These are phyloP conservation scores for Colletotrichum cuscutae DNA, from an alignment of 2,329 filamentous ascomycete species.

Conservation along the genomic window DNA sequence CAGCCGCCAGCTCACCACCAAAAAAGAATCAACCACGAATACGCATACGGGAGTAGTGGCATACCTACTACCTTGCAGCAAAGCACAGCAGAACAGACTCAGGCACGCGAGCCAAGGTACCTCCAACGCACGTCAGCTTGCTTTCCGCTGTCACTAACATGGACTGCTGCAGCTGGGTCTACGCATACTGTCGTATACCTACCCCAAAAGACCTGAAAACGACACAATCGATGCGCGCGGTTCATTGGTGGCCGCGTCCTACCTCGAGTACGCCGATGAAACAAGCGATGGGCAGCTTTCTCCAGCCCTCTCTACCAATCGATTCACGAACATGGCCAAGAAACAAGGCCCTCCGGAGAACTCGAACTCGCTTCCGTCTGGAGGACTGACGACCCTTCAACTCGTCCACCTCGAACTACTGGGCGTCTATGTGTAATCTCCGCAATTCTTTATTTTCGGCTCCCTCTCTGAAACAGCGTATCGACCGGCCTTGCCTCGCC, in stretches of 20 bases:
- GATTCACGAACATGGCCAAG: constrained; percentile 16
- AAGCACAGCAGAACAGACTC: background rate
- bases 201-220: background rate
- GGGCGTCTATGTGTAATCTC: constrained; percentile 4
- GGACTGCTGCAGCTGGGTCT: background rate
- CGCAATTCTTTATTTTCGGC: constrained; percentile 21
- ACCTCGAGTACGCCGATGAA: constrained; percentile 20
- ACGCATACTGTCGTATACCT: background rate
- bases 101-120: background rate
- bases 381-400: background rate
- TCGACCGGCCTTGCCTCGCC: constrained; percentile 13
- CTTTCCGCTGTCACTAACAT: background rate
- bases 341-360: background rate
- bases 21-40: background rate
- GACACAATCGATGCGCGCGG: constrained; percentile 24
- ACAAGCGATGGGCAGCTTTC: constrained; percentile 26
- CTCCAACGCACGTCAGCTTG: constrained; percentile 27
- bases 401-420: background rate
- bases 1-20: constrained; percentile 26
- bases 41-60: no score
- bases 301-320: constrained; percentile 19
- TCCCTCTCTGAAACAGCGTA: constrained; percentile 17
- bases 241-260: constrained; percentile 29
- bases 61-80: no score
- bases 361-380: constrained; percentile 1